Base-by-base conservation (phyloP, 345 rosid species). In the Passiflora organensis region DNA sequence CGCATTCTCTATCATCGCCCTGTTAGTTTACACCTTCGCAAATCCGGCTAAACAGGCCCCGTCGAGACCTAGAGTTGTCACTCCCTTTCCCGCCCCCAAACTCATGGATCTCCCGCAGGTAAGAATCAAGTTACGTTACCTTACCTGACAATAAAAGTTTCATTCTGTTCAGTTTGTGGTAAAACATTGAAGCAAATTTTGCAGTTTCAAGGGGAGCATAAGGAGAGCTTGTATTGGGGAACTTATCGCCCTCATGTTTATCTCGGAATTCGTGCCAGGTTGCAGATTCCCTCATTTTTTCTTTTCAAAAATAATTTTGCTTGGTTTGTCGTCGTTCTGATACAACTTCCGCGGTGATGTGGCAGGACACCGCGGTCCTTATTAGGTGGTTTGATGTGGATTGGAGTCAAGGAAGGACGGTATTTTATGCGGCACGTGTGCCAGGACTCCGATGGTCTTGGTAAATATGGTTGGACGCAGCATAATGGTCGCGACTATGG, bases 401-500 rank as follows among this genome's bases (percentile, higher is more conserved):
- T 88, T 58, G 89, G 83, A 53, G 45, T 67, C 0, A 86, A 88
- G 72, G 96, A 86, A 58, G 91, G 83, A 25, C 80, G 72, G 68
- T 82, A 75, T 62, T 46, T 41, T 37, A 66, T 88, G 67, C 84
- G 96, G 6, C 98, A 91, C 59, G 76, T 86, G 8, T 91, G 98
- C 74, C 85, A 91, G 66, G 86, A 88, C 59, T 69, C 79, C 49
- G 79, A 84, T 60, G 84, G 68, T 53, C 73, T 91, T 14, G 71
- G 74, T 67, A 80, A 67, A 4, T 91, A 88, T 63, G 95, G 98
- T 9, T 91, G 96, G 98, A 78, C 61, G 12, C 72, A 77, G 45
- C 98, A 88, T 76, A 84, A 88, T 67, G 98, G 95, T 12, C 78
- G 89, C 60, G 91, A 91, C 74, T 91, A 65, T 71, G 98, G 96